Percentiles rank a stretch among this genome's conserved stretches.
Evolutionary conservation across 805 yeast genomes (phyloP).

Genomic region (Yarrowia osloensis): DNA sequence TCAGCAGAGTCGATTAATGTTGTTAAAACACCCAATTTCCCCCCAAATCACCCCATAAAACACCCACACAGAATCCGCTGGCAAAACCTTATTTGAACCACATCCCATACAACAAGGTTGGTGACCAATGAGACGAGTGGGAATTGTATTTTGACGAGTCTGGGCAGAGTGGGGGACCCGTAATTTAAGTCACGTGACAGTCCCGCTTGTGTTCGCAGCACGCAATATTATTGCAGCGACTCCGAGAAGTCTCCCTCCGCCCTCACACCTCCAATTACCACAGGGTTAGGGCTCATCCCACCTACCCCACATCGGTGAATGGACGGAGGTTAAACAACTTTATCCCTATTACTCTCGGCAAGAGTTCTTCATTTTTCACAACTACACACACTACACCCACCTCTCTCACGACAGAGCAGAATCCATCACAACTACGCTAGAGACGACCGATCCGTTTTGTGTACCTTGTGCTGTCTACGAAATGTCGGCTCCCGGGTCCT

Average conservation of each 20-base stretch:
- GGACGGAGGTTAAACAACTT: slow-evolving; percentile 21
- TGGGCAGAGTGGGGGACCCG: not conserved
- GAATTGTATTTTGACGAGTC: not conserved
- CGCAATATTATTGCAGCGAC: too few relatives aligned
- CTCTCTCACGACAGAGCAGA: too few relatives aligned
- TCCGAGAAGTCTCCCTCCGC: too few relatives aligned
- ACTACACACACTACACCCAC: not conserved
- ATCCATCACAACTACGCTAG: not conserved
- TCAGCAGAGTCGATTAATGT: not conserved
- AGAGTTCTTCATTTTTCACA: not conserved
- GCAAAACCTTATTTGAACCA: slow-evolving; percentile 1
- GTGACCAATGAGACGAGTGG: slow-evolving; percentile 11
- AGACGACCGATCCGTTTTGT: not conserved
- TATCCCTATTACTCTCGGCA: slow-evolving; percentile 11
- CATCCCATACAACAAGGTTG: slow-evolving; percentile 1
- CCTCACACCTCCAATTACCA: not conserved
- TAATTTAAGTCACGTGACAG: not conserved
- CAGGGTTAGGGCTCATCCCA: slow-evolving; percentile 17
- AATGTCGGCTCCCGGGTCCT: slow-evolving; percentile 18
- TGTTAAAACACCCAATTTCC: not conserved
- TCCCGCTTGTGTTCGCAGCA: too few relatives aligned
- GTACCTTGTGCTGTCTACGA: too few relatives aligned
- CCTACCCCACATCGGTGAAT: slow-evolving; percentile 28
- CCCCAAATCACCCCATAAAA: not conserved
- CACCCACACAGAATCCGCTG: too few relatives aligned